These are phyloP conservation scores for Saccharomyces pastorianus DNA, from an alignment of 1,139 yeast genomes.

Conservation along the genomic window DNA sequence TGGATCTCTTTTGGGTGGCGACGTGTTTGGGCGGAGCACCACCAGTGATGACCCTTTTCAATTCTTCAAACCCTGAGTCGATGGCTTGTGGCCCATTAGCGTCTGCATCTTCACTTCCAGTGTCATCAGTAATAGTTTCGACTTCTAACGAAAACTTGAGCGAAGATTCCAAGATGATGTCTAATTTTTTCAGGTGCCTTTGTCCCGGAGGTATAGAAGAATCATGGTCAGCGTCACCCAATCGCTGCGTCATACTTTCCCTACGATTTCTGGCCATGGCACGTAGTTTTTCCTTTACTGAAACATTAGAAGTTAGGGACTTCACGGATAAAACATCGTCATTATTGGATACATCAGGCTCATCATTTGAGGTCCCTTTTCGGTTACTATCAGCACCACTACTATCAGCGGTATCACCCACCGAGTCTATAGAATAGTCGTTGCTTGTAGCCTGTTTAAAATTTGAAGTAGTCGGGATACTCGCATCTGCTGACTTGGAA, in stretches of 20 bases:
- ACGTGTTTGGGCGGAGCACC: conserved; percentile 7
- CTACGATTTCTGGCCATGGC: conserved; percentile 3
- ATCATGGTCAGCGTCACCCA: conserved; percentile 1
- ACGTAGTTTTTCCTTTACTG: conserved; percentile 2
- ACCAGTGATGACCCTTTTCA: conserved; percentile 21
- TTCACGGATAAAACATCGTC: conserved; percentile 2
- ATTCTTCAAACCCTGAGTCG: conserved; percentile 8
- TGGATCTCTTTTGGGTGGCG: conserved; percentile 14
- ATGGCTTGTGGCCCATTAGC: not conserved
- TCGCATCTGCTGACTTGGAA: not conserved
- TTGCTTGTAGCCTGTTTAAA: not conserved
- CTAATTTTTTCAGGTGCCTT: conserved; percentile 7
- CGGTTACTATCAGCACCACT: not conserved
- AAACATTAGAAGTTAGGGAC: not conserved
- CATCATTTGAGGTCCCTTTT: not conserved
- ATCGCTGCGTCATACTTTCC: not conserved
- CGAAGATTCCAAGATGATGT: conserved; percentile 16
- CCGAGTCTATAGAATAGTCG: not conserved
- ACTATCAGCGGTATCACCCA: not conserved
- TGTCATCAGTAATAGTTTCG: conserved; percentile 13
- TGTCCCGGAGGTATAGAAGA: not conserved
- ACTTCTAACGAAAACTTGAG: conserved; percentile 18
- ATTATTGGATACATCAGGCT: not conserved
- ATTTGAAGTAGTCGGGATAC: not conserved
- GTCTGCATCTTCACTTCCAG: conserved; percentile 1